Base-by-base conservation (phyloP, 768 basidiomycete genomes). In the Dioszegia hungarica region DNA sequence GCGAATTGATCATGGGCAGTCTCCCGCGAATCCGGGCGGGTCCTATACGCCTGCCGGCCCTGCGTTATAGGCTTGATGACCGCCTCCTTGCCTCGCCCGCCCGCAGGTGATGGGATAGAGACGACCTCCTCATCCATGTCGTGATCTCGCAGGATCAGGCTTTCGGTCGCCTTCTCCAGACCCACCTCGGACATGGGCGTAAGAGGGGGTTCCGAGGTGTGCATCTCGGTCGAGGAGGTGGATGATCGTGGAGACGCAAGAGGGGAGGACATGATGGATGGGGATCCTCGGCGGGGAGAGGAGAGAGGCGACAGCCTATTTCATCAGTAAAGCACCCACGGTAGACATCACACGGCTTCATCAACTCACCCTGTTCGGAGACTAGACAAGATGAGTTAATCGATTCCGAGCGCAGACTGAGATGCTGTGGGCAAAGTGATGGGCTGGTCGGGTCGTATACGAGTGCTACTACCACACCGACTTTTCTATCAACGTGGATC, bases 181-280 rank as follows among this genome's bases (percentile, higher is more conserved):
- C 49, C 49, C 12, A 17, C 12, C 14, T 51, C 49, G 15, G 24
- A 9, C 37, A 39, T 38, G 17, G 49, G 49, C 25, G 49, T 51
- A 5, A 51, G 14, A n/a, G 37, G 37, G 1, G 45, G 15, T 5
- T 29, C 27, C 8, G 29, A 39, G 10, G 19, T 14, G 36, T 37
- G 38, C 12, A 51, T 27, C 9, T 51, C 49, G 34, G 53, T 28
- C 22, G 59, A 64, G 15, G 62, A 60, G 36, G 47, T 52, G 10
- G 63, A 64, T 19, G 63, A 59, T 22, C 63, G 40, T 14, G 63
- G 63, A 8, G 63, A 65, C n/a, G 39, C 50, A 2, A 51, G 33
- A 10, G 57, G 54, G 15, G 63, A 64, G 5, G 19, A n/a, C 28
- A 50, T 50, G 25, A 19, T 24, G 33, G 27, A 10, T 46, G 22